Evolutionary conservation across 805 yeast species (phyloP), one percentile per base, ranked within the genome.

Genomic region (Cyberlindnera maclurae): DNA sequence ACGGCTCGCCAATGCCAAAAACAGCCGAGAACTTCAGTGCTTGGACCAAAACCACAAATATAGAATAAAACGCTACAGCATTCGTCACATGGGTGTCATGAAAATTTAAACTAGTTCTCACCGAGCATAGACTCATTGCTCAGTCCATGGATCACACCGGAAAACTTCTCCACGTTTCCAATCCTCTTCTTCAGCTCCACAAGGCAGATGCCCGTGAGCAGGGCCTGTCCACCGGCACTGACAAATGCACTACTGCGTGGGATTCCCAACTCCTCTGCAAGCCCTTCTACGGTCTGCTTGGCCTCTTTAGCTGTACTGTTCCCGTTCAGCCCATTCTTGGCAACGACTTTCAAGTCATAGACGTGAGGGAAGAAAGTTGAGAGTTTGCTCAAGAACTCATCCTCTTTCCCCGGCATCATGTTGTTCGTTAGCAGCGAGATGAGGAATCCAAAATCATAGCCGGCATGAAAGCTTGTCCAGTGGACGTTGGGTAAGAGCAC

Each of bases 391-490:
- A 79, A 70, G 53, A 87, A 90, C 28, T 82, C 95, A 30, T 75
- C 74, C 57, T 83, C 89, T 47, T 80, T 83, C 22, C 73, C 73
- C 1, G 97, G 97, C 70, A 90, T 82, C 35, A 70, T 63, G 36
- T 76, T 73, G 60, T 86, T 85, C 50, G 81, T 76, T 55, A 90
- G 67, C 47, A 87, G 68, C 35, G 94, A 77, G 12, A 88, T 64
- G 43, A 93, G 66, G 59, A 89, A 89, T 2, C 97, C 98, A 57
- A 89, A 74, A 59, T 93, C 98, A 61, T 93, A 93, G 11, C 97
- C 98, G 2, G 79, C 80, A 59, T 93, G 97, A 63, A 82, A 93
- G 44, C 95, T 82, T 37, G 87, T 70, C 98, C 98, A 93, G 37
- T 80, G 77, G 33, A 86, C 75, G 29, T 61, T 54, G 15, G 59